Evolutionary conservation across 2,329 filamentous ascomycete species (phyloP), one percentile per base, ranked within the genome.

Genomic region (Colletotrichum lupini): DNA sequence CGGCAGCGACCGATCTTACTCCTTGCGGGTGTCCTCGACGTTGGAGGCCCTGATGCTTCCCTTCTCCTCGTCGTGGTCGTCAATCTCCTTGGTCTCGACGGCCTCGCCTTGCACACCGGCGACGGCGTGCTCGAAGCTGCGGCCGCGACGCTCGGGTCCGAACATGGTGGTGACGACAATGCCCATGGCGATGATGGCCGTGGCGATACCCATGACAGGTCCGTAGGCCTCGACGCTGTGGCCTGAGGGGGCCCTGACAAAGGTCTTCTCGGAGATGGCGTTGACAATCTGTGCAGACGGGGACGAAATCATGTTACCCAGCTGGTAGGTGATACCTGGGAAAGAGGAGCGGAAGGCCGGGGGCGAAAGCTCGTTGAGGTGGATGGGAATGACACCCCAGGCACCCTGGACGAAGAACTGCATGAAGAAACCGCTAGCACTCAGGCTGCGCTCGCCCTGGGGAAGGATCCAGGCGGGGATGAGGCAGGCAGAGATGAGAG

Each of bases 261-360:
- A 87, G 42, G 86, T 87, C 57, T 84, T 88, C 78, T 95, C 92
- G 1, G 93, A 87, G 63, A 95, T 87, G 14, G 92, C 92, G 73
- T 95, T 94, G 79, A 95, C 92, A 60, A 95, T 95, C 80, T 95
- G 93, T 0, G 93, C 91, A 0, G 90, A 92, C 0, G 92, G 92
- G 0, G 91, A 92, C 1, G 91, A 92, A 65, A 93, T 91, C 87
- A 94, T 92, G 85, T 94, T 94, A 7, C 92, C 93, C 9, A 94
- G 82, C 84, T 95, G 93, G 81, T 94, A 94, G 0, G 91, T 91
- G 63, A 93, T 87, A 56, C 92, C 93, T 0, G 92, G 91, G 79
- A 94, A 93, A 2, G 89, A 91, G 0, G 92, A 92, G 37, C 92
- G 88, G 87, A 92, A 94, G 0, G 91, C 91, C 0, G 89, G 88